These are phyloP conservation scores for Discostella stelligera DNA, from an alignment of 352 stramenopile species.

Conservation along the genomic window DNA sequence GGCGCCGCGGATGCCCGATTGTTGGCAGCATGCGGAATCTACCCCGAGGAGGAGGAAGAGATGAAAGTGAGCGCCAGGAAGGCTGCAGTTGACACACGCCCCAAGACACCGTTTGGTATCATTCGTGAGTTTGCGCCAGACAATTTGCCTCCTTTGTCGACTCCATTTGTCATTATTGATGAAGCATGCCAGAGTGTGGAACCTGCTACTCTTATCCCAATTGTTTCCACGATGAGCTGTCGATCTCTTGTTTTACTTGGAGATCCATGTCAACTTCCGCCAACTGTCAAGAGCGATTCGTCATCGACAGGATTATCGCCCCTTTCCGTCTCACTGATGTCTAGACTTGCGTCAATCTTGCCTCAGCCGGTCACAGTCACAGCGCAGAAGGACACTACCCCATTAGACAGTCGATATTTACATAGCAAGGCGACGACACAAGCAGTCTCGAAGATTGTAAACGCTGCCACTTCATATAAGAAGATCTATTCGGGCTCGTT, in stretches of 20 bases:
- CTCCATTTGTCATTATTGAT: constrained; percentile 84
- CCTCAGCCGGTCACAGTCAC: constrained; percentile 64
- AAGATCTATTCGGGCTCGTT: constrained; percentile 71
- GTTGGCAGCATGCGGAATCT: constrained; percentile 71
- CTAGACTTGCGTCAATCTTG: constrained; percentile 59
- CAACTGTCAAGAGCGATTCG: constrained; percentile 64
- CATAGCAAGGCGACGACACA: constrained; percentile 63
- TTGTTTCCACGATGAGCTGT: constrained; percentile 78
- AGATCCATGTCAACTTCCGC: constrained; percentile 85
- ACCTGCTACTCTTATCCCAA: constrained; percentile 82
- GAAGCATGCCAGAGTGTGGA: constrained; percentile 86
- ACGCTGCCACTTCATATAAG: constrained; percentile 53
- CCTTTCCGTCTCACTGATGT: constrained; percentile 72
- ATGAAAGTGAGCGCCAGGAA: constrained; percentile 10
- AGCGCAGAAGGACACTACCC: constrained; percentile 53
- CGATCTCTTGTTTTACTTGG: constrained; percentile 84
- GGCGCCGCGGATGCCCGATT: constrained; percentile 72
- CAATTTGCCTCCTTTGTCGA: constrained; percentile 63
- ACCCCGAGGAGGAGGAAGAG: constrained; percentile 47
- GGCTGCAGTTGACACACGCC: background rate
- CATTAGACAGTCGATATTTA: constrained; percentile 55
- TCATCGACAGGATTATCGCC: constrained; percentile 46
- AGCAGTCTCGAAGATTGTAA: constrained; percentile 46
- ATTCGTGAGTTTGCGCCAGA: constrained; percentile 63
- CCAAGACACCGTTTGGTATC: constrained; percentile 38